Conservation (phyloP, 129 eudicot genomes). For the Dittrichia graveolens region DNA sequence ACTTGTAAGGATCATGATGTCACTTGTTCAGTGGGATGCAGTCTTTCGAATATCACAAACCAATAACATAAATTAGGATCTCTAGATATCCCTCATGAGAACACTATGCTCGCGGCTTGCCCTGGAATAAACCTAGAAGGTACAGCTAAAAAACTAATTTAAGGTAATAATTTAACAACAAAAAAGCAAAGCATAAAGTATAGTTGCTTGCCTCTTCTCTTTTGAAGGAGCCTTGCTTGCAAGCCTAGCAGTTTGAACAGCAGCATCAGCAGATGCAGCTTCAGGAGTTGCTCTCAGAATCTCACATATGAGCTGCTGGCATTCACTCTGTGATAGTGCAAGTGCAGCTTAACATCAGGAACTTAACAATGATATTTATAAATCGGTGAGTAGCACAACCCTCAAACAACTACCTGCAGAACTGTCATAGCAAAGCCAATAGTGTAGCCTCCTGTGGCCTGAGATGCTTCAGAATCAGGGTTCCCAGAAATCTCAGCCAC, state of each 20-base stretch:
- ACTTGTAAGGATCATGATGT: too few relatives aligned
- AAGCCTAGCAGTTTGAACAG: conserved; percentile 96
- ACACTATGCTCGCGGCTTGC: too few relatives aligned
- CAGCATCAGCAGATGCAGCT: conserved; percentile 98
- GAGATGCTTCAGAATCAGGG: conserved; percentile 79
- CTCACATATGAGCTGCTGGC: conserved; percentile 98
- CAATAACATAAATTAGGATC: too few relatives aligned
- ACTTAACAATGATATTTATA: conserved; percentile 16
- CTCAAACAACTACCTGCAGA: conserved; percentile 58
- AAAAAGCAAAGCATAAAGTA: neutral
- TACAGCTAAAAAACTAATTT: too few relatives aligned
- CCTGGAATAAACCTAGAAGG: too few relatives aligned
- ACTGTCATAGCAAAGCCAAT: conserved; percentile 95
- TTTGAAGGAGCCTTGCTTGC: conserved; percentile 85
- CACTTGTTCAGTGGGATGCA: too few relatives aligned
- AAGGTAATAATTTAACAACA: too few relatives aligned
- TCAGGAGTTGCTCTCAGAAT: conserved; percentile 99
- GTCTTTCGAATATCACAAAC: too few relatives aligned
- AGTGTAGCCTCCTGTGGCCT: conserved; percentile 87
- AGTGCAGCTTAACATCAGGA: conserved; percentile 19
- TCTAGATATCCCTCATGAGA: too few relatives aligned
- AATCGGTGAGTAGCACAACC: conserved; percentile 6
- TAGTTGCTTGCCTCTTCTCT: conserved; percentile 68
- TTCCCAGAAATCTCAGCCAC: conserved; percentile 68
- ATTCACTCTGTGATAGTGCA: conserved; percentile 71